Conservation (phyloP, 441 rosid species). For the Populus hybrid region DNA sequence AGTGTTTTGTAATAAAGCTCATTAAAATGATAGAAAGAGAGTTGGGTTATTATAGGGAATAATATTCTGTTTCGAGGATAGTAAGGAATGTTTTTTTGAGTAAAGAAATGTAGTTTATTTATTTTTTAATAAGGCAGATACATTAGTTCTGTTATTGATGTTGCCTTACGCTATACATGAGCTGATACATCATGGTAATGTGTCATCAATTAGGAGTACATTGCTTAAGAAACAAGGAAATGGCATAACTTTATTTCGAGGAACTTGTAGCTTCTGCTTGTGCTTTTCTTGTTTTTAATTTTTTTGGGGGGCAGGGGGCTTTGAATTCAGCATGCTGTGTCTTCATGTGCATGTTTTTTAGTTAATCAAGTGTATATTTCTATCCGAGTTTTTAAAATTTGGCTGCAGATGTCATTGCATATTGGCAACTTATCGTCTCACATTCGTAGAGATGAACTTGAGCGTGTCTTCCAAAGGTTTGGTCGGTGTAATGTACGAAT, state of each 20-base stretch:
- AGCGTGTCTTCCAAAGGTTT: slow-evolving; percentile 41
- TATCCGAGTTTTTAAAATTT: not conserved
- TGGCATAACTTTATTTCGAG: not conserved
- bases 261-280: not conserved
- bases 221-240: not conserved
- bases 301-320: not conserved
- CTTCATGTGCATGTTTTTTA: not conserved
- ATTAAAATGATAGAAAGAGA: not conserved
- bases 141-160: not conserved
- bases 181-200: not conserved
- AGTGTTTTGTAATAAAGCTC: not conserved
- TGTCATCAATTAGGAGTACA: not conserved
- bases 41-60: not conserved
- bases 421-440: slow-evolving; percentile 41
- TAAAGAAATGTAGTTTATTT: not conserved
- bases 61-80: not conserved
- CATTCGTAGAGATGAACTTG: slow-evolving; percentile 35
- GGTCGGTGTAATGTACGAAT: slow-evolving; percentile 39
- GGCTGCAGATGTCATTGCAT: slow-evolving; percentile 47
- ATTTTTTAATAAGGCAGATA: not conserved
- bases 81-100: not conserved
- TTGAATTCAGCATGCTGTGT: not conserved
- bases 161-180: not conserved
- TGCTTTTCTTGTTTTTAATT: not conserved
- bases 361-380: not conserved